phyloP scores from a whole-genome alignment of 2,329 filamentous ascomycete genomes.

The Colletotrichum neosansevieriae region DNA sequence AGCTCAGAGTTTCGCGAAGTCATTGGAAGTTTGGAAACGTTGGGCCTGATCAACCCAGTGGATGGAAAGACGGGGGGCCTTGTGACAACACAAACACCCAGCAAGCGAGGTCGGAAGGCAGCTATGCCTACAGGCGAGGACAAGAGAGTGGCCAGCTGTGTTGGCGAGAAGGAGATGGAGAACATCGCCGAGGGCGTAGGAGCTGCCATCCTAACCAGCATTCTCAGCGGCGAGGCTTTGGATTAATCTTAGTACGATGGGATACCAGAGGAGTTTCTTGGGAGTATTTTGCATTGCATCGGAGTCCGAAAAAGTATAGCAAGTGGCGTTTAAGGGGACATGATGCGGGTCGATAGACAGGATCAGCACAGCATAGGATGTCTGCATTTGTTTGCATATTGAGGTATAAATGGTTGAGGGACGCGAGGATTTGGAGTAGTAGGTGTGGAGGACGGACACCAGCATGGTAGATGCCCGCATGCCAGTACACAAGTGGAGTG shows the following conservation, averaged over 20 bases:
- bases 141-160: conserved; percentile 81
- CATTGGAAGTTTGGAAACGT: conserved; percentile 86
- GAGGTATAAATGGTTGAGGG: not conserved
- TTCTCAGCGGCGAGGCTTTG: conserved; percentile 71
- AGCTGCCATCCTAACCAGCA: conserved; percentile 71
- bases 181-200: conserved; percentile 74
- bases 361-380: conserved; percentile 11
- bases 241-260: conserved; percentile 53
- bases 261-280: conserved; percentile 17
- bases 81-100: conserved; percentile 74
- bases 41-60: conserved; percentile 80
- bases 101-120: conserved; percentile 72
- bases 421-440: not conserved
- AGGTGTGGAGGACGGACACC: not conserved
- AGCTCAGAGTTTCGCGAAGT: conserved; percentile 96
- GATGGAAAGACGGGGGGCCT: conserved; percentile 79
- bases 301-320: conserved; percentile 31
- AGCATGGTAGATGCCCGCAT: conserved; percentile 29
- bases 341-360: conserved; percentile 9
- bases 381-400: conserved; percentile 15
- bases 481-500: conserved; percentile 9
- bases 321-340: conserved; percentile 40
- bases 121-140: conserved; percentile 74
- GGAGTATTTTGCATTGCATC: conserved; percentile 40
- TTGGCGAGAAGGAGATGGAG: conserved; percentile 83